These are phyloP conservation scores for Exutisphaerella laricina DNA, from an alignment of 2,329 filamentous ascomycete species.

Conservation along the genomic window DNA sequence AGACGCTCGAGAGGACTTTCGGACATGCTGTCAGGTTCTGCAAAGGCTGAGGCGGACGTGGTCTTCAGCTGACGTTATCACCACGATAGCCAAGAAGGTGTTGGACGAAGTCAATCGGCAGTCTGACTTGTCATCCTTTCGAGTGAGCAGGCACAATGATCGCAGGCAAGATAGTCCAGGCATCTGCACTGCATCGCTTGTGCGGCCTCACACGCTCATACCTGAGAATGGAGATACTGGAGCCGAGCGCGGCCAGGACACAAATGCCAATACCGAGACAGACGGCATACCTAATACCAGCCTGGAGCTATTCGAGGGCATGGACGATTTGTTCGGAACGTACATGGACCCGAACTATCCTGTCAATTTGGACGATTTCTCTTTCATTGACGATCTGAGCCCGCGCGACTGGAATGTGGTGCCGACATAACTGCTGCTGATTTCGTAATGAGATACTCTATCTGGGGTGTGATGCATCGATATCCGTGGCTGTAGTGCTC, in stretches of 20 bases:
- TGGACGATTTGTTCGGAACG: constrained; percentile 32
- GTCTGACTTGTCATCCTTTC: constrained; percentile 25
- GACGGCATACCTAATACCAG: constrained; percentile 5
- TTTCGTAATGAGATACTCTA: too few species aligned
- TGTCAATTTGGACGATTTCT: constrained; percentile 31
- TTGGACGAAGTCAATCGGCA: constrained; percentile 28
- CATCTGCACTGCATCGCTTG: constrained; percentile 19
- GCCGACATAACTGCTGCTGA: constrained; percentile 12
- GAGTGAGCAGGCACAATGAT: constrained; percentile 18
- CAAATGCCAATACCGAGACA: constrained; percentile 6
- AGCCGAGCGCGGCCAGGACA: too few species aligned
- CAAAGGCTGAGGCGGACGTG: constrained; percentile 41
- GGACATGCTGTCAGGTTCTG: constrained; percentile 41
- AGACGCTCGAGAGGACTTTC: constrained; percentile 42
- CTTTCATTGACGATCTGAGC: constrained; percentile 28
- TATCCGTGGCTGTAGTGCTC: too few species aligned
- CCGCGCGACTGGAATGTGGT: constrained; percentile 21
- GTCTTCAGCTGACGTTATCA: constrained; percentile 45
- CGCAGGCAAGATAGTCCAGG: constrained; percentile 14
- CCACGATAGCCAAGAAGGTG: constrained; percentile 32
- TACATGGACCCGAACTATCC: constrained; percentile 34
- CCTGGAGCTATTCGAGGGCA: constrained; percentile 28
- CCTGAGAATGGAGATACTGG: constrained; percentile 9
- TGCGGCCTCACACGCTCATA: constrained; percentile 19
- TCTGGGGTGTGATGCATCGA: too few species aligned